Conservation (phyloP, 2,329 filamentous ascomycete species). For the Keithomyces neogunnii region DNA sequence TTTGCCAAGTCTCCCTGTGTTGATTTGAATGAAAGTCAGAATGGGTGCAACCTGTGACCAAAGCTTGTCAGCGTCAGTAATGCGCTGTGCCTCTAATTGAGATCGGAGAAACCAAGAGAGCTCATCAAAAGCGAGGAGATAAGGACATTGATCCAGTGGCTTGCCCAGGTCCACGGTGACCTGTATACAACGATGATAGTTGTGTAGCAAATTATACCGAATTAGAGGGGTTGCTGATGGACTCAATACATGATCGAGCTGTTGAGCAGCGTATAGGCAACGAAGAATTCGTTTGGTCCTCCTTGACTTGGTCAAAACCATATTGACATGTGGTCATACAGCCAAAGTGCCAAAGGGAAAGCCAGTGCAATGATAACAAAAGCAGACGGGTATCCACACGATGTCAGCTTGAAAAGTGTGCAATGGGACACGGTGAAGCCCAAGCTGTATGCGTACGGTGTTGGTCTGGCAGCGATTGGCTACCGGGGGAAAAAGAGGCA, state of each 20-base stretch:
- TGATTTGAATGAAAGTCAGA: constrained; percentile 25
- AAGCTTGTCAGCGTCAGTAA: constrained; percentile 21
- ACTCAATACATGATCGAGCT: constrained; percentile 29
- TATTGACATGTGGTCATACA: constrained; percentile 8
- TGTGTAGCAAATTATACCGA: constrained; percentile 22
- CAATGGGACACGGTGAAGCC: neutral
- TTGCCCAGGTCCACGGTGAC: constrained; percentile 20
- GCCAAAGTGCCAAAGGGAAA: constrained; percentile 1
- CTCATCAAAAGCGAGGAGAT: constrained; percentile 7
- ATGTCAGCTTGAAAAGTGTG: constrained; percentile 1
- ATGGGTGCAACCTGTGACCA: constrained; percentile 22
- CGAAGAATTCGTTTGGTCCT: constrained; percentile 29
- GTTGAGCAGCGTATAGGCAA: constrained; percentile 21
- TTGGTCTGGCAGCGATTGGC: neutral
- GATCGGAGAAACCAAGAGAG: constrained; percentile 18
- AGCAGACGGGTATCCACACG: neutral
- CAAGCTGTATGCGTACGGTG: neutral
- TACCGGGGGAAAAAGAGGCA: neutral
- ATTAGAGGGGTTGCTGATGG: constrained; percentile 18
- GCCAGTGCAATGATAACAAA: neutral
- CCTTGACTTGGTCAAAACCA: constrained; percentile 18
- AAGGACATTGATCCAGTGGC: constrained; percentile 16
- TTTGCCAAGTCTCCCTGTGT: constrained; percentile 11
- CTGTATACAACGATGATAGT: constrained; percentile 20
- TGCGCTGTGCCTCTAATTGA: constrained; percentile 17